Conservation (phyloP, 225 moss, liverwort and hornwort genomes). For the Marchantia paleacea region DNA sequence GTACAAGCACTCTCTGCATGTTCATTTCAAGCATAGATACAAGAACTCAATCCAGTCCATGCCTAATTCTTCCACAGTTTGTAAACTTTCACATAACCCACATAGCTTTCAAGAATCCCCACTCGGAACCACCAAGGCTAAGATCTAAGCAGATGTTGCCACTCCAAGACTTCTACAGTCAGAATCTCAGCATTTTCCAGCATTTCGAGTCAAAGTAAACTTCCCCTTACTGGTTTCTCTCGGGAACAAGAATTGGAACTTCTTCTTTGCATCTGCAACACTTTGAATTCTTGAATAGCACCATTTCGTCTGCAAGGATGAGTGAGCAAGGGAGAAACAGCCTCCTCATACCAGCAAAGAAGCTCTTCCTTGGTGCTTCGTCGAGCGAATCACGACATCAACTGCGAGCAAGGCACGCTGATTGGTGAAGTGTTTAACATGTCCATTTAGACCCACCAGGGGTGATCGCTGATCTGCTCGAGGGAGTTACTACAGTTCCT, state of each 20-base stretch:
- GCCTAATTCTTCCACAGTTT: constrained; percentile 7
- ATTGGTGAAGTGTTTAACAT: constrained; percentile 16
- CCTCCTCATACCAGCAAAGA: constrained; percentile 49
- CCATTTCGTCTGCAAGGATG: constrained; percentile 37
- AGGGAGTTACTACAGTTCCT: background rate
- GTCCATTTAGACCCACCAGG: constrained; percentile 11
- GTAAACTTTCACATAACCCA: background rate
- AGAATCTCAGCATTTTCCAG: constrained; percentile 5
- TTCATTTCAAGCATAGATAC: constrained; percentile 12
- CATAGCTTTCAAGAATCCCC: background rate
- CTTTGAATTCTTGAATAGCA: constrained; percentile 32
- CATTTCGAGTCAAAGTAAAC: background rate
- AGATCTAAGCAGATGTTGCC: constrained; percentile 8
- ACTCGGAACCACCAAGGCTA: background rate
- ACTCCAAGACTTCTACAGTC: background rate
- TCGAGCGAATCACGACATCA: constrained; percentile 22
- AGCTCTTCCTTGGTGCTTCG: constrained; percentile 24
- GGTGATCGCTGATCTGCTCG: constrained; percentile 7
- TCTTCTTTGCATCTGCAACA: constrained; percentile 22
- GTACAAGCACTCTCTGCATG: constrained; percentile 12
- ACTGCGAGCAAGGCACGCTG: constrained; percentile 15
- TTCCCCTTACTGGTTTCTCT: constrained; percentile 12
- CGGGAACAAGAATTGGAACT: constrained; percentile 5
- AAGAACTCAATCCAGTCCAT: constrained; percentile 11
- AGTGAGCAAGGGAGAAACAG: constrained; percentile 30